These are phyloP conservation scores for Xylaria sp. DNA, from an alignment of 2,329 filamentous ascomycete genomes.

Conservation along the genomic window DNA sequence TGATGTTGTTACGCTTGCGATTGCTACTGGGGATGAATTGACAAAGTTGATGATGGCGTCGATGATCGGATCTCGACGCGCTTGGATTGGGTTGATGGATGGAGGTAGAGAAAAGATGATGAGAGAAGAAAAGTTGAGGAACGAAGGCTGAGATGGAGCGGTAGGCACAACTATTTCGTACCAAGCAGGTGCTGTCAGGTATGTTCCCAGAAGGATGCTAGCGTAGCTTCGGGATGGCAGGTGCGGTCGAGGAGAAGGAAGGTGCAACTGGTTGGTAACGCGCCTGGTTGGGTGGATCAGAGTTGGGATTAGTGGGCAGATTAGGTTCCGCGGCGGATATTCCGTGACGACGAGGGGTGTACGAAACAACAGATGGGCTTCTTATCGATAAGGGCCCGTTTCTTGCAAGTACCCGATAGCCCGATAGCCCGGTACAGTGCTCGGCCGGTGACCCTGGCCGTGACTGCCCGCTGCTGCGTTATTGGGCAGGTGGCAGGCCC, in stretches of 20 bases:
- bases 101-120: no score
- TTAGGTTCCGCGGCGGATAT: neutral
- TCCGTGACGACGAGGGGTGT: no score
- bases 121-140: neutral
- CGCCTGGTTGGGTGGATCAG: no score
- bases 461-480: no score
- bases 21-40: neutral
- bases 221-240: no score
- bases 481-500: no score
- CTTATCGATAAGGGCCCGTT: conserved; percentile 9
- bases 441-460: no score
- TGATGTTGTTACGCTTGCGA: neutral
- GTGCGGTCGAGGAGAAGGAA: no score
- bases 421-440: neutral
- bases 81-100: neutral
- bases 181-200: no score
- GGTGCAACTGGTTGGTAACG: no score
- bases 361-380: neutral
- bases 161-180: neutral
- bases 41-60: neutral
- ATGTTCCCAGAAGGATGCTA: no score
- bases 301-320: neutral
- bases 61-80: neutral
- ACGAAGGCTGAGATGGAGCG: neutral
- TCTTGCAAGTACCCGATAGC: neutral